A percentile compares a stretch with the other conserved stretches of the same genome.
Evolutionary conservation across 345 rosid species (phyloP).

Genomic region (Aquilaria malaccensis): DNA sequence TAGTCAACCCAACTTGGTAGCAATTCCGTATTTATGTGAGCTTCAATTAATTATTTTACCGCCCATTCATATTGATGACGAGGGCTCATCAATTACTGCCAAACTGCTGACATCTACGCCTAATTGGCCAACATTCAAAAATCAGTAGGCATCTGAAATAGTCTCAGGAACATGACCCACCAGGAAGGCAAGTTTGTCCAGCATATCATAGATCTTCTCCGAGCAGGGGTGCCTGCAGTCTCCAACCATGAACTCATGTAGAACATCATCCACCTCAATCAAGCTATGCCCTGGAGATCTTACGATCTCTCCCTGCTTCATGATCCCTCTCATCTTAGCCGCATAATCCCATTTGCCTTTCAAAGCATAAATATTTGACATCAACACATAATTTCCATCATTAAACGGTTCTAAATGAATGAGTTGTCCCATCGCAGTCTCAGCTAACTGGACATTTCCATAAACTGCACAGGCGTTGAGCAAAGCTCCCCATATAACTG

Average conservation of each 20-base stretch:
- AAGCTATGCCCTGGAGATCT: constrained; percentile 30
- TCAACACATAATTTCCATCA: constrained; percentile 37
- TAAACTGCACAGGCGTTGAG: constrained; percentile 31
- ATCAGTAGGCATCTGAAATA: too few relatives aligned
- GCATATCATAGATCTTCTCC: constrained; percentile 13
- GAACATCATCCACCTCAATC: constrained; percentile 16
- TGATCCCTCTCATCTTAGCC: constrained; percentile 23
- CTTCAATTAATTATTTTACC: not conserved
- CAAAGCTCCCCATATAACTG: constrained; percentile 41
- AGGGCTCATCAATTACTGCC: constrained; percentile 15
- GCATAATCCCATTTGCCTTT: constrained; percentile 34
- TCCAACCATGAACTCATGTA: constrained; percentile 20
- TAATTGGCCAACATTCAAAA: too few relatives aligned
- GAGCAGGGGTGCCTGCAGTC: constrained; percentile 22
- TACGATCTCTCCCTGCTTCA: constrained; percentile 21
- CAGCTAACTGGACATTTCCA: constrained; percentile 28
- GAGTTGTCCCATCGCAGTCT: constrained; percentile 25
- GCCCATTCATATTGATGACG: constrained; percentile 11
- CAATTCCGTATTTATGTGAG: constrained; percentile 8
- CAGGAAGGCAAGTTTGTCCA: constrained; percentile 5
- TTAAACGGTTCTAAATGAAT: constrained; percentile 32
- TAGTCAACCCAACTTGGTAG: constrained; percentile 11
- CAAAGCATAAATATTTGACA: constrained; percentile 39
- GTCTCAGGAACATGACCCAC: too few relatives aligned
- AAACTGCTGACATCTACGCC: constrained; percentile 6